phyloP scores from a whole-genome alignment of 2,329 filamentous ascomycete genomes.

The Didymella exigua region DNA sequence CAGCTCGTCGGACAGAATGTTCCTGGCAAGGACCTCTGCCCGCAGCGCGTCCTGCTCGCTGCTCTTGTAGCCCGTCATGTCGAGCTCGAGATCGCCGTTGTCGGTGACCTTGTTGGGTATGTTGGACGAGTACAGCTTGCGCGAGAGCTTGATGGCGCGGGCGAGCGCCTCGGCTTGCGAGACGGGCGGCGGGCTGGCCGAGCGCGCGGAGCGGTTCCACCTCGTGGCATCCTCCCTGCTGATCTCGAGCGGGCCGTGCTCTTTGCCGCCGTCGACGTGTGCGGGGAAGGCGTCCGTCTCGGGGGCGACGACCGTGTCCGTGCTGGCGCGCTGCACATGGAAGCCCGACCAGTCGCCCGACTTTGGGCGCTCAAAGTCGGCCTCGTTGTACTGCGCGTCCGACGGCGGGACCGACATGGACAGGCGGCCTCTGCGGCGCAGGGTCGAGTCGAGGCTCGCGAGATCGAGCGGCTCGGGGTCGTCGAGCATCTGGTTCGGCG shows the following conservation, averaged over 20 bases:
- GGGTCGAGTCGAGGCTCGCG: slow-evolving; percentile 51
- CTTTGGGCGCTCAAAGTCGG: slow-evolving; percentile 31
- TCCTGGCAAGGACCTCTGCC: slow-evolving; percentile 90
- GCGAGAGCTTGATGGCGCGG: slow-evolving; percentile 81
- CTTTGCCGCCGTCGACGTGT: slow-evolving; percentile 32
- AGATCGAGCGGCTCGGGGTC: slow-evolving; percentile 75
- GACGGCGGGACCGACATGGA: slow-evolving; percentile 38
- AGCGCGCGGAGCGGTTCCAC: slow-evolving; percentile 54
- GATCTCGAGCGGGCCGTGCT: slow-evolving; percentile 38
- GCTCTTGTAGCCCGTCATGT: slow-evolving; percentile 96
- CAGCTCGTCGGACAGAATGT: slow-evolving; percentile 89
- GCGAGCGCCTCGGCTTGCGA: slow-evolving; percentile 77
- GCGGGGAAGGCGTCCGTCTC: slow-evolving; percentile 48
- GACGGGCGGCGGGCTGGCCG: slow-evolving; percentile 77
- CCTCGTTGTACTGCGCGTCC: slow-evolving; percentile 25
- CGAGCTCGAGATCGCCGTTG: slow-evolving; percentile 91
- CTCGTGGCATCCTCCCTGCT: slow-evolving; percentile 44
- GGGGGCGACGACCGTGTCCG: slow-evolving; percentile 60
- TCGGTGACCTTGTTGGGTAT: slow-evolving; percentile 94
- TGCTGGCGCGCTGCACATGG: slow-evolving; percentile 53
- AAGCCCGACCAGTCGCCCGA: slow-evolving; percentile 47
- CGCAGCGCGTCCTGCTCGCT: slow-evolving; percentile 90
- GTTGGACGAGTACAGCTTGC: slow-evolving; percentile 85
- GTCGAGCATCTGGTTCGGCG: slow-evolving; percentile 57
- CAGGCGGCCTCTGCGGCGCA: slow-evolving; percentile 34